These are phyloP conservation scores for Ascoidea rubescens DNA, from an alignment of 805 yeast genomes.

Conservation along the genomic window DNA sequence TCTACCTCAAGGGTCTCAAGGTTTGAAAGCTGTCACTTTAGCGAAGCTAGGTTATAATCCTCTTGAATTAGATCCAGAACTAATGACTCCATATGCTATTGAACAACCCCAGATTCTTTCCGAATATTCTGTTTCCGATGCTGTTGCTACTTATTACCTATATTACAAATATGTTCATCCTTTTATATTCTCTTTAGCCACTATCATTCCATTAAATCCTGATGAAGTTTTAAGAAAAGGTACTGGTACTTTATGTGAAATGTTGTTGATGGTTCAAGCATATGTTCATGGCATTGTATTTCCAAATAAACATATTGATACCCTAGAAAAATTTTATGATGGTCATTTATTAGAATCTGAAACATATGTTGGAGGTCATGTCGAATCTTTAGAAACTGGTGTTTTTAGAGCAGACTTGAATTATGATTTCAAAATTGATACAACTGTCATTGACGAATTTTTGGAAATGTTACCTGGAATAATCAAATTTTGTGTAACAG, in stretches of 20 bases:
- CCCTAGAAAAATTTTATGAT: conserved; percentile 86
- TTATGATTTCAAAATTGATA: conserved; percentile 63
- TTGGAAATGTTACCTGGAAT: conserved; percentile 62
- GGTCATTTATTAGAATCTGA: conserved; percentile 92
- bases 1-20: conserved; percentile 96
- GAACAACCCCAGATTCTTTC: conserved; percentile 87
- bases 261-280: conserved; percentile 95
- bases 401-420: conserved; percentile 86
- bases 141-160: conserved; percentile 93
- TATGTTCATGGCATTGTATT: conserved; percentile 60
- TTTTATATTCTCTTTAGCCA: conserved; percentile 87
- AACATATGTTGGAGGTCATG: conserved; percentile 98
- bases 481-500: conserved; percentile 68
- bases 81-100: conserved; percentile 95
- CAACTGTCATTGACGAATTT: conserved; percentile 71
- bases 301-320: conserved; percentile 91
- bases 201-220: conserved; percentile 90
- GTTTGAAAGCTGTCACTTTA: conserved; percentile 94
- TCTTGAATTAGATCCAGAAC: conserved; percentile 89
- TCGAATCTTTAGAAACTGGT: conserved; percentile 94
- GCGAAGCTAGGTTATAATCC: conserved; percentile 94
- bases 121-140: conserved; percentile 97
- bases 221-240: conserved; percentile 95
- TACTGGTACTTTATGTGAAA: conserved; percentile 96
- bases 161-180: conserved; percentile 97